Base-by-base conservation (phyloP, 1,284 basidiomycete species). In the Ceratobasidium sp. region DNA sequence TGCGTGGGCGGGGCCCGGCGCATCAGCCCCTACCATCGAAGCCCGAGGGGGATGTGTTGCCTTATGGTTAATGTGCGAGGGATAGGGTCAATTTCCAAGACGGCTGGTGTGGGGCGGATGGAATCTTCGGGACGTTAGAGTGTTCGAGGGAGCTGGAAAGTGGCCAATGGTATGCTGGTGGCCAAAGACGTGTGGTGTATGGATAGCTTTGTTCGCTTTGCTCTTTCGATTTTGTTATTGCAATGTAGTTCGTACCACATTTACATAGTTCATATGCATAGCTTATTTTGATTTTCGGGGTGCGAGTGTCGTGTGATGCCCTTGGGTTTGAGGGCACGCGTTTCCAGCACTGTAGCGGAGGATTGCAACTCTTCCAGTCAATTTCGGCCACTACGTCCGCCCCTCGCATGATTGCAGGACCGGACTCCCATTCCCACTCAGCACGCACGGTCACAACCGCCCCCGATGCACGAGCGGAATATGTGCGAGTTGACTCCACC, bases 201-300 rank as follows among this genome's bases (percentile, higher is more conserved):
- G n/a, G 52, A 54, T 20, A 27, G 32, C 34, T 38, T 38, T 42
- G 29, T 32, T 25, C 34, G 53, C 20, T 38, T 35, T 55, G 10
- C 13, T 20, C 42, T 20, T 43, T 27, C 34, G 6, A 20, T 42
- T 20, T 42, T 13, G 10, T 53, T 29, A 17, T 43, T 57, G 35
- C 55, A 57, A 57, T 57, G 55, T 57, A 57, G 40, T 57, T 57
- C 35, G 55, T 57, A 57, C 40, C 55, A 57, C 55, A 38, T 38
- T 57, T 57, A 40, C 55, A 57, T 57, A 57, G 55, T 57, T 57
- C 38, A 43, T 25, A 57, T 57, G 55, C 55, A 57, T 57, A 57
- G 17, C 34, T 57, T 57, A 57, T 57, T 57, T 57, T n/a, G 2
- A 34, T 20, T 56, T 38, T n/a, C n/a, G n/a, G n/a, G n/a, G n/a